Evolutionary conservation across 805 yeast genomes (phyloP).

Genomic region (Zygotorulaspora florentina): DNA sequence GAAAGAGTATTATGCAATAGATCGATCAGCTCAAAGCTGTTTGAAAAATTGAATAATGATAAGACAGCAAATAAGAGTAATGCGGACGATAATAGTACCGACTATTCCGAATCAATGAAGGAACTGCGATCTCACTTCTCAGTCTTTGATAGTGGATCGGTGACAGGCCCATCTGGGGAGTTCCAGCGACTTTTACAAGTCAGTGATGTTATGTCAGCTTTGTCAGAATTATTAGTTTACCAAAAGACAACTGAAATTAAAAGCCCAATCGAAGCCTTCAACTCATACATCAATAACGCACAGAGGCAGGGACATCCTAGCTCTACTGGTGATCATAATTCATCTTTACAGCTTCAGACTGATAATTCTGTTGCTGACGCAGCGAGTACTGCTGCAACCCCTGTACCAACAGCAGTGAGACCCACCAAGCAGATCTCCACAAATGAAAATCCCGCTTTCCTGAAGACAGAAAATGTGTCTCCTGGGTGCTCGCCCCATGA

Average conservation of each 20-base stretch:
- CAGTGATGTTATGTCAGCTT: constrained; percentile 71
- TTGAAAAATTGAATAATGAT: constrained; percentile 12
- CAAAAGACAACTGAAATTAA: constrained; percentile 45
- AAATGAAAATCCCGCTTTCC: not conserved
- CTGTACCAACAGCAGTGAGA: not conserved
- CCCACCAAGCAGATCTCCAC: not conserved
- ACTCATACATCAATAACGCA: constrained; percentile 32
- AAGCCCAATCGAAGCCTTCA: constrained; percentile 56
- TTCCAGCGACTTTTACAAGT: constrained; percentile 71
- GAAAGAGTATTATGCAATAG: constrained; percentile 40
- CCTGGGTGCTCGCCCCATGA: constrained; percentile 9
- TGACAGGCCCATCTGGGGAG: constrained; percentile 59
- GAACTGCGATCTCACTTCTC: constrained; percentile 38
- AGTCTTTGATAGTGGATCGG: constrained; percentile 47
- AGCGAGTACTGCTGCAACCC: not conserved
- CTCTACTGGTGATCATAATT: too few species aligned
- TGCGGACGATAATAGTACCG: constrained; percentile 1
- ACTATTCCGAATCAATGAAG: constrained; percentile 21
- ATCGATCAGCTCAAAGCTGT: constrained; percentile 16
- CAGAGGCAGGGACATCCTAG: not conserved
- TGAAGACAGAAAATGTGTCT: constrained; percentile 4
- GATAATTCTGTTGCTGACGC: not conserved
- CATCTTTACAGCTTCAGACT: not conserved
- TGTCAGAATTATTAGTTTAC: constrained; percentile 60
- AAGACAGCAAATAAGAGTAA: not conserved